phyloP scores from a whole-genome alignment of 1,139 yeast species.

The Suzukiozyma palmioleophila region DNA sequence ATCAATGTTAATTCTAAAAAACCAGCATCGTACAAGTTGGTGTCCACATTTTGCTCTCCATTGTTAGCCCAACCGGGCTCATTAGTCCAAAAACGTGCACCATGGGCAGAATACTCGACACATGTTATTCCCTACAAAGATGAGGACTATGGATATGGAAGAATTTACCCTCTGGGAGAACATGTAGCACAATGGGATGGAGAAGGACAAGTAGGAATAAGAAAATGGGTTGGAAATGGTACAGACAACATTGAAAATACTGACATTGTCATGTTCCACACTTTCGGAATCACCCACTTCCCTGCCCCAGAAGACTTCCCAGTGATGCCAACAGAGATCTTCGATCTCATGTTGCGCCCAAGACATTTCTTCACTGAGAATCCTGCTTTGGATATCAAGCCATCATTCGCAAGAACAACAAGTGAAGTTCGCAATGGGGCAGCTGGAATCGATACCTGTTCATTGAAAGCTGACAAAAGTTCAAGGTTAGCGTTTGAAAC shows the following conservation, averaged over 20 bases:
- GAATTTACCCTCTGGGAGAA: slow-evolving; percentile 75
- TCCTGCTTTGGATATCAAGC: slow-evolving; percentile 72
- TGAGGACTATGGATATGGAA: slow-evolving; percentile 45
- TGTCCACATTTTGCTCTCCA: slow-evolving; percentile 72
- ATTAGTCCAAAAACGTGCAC: slow-evolving; percentile 74
- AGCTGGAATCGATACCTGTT: slow-evolving; percentile 31
- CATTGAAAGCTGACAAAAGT: slow-evolving; percentile 36
- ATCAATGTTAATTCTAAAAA: slow-evolving; percentile 66
- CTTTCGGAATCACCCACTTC: slow-evolving; percentile 80
- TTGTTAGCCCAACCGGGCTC: slow-evolving; percentile 72
- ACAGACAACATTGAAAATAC: slow-evolving; percentile 58
- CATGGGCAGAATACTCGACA: slow-evolving; percentile 67
- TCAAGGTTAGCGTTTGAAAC: slow-evolving; percentile 38
- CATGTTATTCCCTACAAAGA: slow-evolving; percentile 69
- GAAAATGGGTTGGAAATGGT: slow-evolving; percentile 72
- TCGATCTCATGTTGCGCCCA: slow-evolving; percentile 70
- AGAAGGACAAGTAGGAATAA: slow-evolving; percentile 65
- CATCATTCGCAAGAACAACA: slow-evolving; percentile 65
- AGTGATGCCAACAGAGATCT: slow-evolving; percentile 82
- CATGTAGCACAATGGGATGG: slow-evolving; percentile 81
- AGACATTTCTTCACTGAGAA: slow-evolving; percentile 73
- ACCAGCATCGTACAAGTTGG: slow-evolving; percentile 73
- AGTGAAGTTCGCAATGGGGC: slow-evolving; percentile 45
- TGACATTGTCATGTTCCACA: slow-evolving; percentile 70
- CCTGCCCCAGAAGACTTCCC: slow-evolving; percentile 92